Percentiles rank a stretch among this genome's conserved stretches.
Conservation (phyloP, 1,284 basidiomycete genomes). For the Leccinum pachyderme region DNA sequence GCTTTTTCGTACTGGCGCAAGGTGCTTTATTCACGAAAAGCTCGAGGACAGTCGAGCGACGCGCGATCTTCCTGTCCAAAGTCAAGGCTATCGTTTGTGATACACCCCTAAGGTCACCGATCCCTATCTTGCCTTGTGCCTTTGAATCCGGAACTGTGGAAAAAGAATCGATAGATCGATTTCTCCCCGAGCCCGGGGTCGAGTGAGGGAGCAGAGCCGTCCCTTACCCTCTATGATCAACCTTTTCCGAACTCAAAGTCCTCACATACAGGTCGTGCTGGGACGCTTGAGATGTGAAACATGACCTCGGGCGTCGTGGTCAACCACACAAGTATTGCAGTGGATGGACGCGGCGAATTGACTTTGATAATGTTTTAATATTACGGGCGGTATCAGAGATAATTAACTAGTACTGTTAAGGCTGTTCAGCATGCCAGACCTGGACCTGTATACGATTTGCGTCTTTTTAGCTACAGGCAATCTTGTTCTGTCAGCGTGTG, state of each 20-base stretch:
- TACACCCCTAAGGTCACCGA: slow-evolving; percentile 68
- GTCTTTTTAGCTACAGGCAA: not conserved
- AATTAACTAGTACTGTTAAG: too few species aligned
- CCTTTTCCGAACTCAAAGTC: slow-evolving; percentile 17
- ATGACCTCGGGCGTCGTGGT: slow-evolving; percentile 63
- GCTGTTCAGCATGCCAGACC: not conserved
- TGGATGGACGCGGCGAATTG: slow-evolving; percentile 28
- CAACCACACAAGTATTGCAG: not conserved
- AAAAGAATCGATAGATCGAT: slow-evolving; percentile 35
- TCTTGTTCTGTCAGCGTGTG: not conserved
- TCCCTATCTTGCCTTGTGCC: slow-evolving; percentile 64
- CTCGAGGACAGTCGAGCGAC: slow-evolving; percentile 57
- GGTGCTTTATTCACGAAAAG: not conserved
- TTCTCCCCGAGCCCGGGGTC: slow-evolving; percentile 41
- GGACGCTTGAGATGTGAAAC: slow-evolving; percentile 44
- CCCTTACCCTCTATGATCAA: slow-evolving; percentile 34
- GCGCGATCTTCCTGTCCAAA: slow-evolving; percentile 72
- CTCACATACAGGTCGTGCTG: slow-evolving; percentile 36
- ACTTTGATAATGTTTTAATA: slow-evolving; percentile 29
- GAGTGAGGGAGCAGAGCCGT: slow-evolving; percentile 69
- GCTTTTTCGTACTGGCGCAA: not conserved
- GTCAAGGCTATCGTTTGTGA: slow-evolving; percentile 58
- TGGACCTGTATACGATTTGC: not conserved
- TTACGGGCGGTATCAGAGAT: not conserved
- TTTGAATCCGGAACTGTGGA: slow-evolving; percentile 53